Conservation (phyloP, 1,284 basidiomycete species). For the Ceratobasidium sp. region DNA sequence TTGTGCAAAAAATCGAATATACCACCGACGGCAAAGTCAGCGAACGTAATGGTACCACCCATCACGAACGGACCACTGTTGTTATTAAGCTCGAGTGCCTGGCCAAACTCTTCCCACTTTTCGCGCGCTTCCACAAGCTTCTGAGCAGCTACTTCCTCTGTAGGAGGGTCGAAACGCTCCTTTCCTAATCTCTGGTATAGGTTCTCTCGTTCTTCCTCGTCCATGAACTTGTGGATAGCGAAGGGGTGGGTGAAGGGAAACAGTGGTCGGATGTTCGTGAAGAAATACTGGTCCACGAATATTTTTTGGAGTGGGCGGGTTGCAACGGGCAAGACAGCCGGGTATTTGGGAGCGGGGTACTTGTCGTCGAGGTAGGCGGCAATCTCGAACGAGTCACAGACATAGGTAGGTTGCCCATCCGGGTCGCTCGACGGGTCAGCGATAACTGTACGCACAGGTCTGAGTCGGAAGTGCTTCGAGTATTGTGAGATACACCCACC, state of each 20-base stretch:
- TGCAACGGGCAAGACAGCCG: conserved; percentile 32
- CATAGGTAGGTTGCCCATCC: conserved; percentile 26
- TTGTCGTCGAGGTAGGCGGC: conserved; percentile 46
- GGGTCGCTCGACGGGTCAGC: conserved; percentile 44
- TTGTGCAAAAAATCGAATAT: background rate
- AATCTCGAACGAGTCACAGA: conserved; percentile 46
- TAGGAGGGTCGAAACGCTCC: background rate
- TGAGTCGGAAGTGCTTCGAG: background rate
- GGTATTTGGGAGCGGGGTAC: conserved; percentile 42
- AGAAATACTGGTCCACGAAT: conserved; percentile 1
- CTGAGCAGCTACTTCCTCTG: background rate
- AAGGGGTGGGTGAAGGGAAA: background rate
- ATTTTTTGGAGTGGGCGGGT: conserved; percentile 41
- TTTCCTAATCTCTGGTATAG: background rate
- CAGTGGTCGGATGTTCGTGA: background rate
- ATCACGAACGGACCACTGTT: conserved; percentile 32
- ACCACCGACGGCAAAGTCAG: conserved; percentile 32
- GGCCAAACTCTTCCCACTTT: background rate
- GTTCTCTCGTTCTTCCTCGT: background rate
- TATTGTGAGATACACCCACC: background rate
- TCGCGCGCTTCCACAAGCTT: conserved; percentile 2
- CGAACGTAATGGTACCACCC: conserved; percentile 31
- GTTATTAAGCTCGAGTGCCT: background rate
- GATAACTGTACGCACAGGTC: conserved; percentile 26
- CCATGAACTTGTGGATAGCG: background rate